A percentile compares a stretch with the other conserved stretches of the same genome.
These are phyloP conservation scores for Apostasia shenzhenica DNA, from an alignment of 106 monocot genomes.

Conservation along the genomic window DNA sequence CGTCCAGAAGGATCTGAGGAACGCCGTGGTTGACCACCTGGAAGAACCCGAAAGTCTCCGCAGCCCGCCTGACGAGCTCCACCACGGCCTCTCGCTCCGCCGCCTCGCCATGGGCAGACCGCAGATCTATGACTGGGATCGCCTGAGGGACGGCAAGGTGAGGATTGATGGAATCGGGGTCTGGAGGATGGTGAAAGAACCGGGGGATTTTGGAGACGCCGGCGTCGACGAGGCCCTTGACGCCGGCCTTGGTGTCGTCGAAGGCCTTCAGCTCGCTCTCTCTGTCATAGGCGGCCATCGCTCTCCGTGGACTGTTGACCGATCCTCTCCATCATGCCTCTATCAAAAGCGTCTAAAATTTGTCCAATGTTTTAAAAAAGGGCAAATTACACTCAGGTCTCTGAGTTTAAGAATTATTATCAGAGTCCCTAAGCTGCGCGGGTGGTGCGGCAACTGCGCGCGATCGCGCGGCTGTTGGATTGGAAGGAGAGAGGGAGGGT, in stretches of 20 bases:
- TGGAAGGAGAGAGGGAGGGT: no score
- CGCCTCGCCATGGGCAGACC: neutral
- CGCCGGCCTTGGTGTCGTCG: conserved; percentile 24
- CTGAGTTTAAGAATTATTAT: no score
- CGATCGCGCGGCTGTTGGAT: no score
- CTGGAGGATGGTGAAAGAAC: conserved; percentile 14
- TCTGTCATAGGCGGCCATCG: conserved; percentile 9
- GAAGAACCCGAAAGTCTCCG: conserved; percentile 22
- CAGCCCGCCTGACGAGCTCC: conserved; percentile 8
- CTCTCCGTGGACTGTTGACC: neutral
- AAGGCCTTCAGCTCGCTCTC: conserved; percentile 12
- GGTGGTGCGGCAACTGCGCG: no score
- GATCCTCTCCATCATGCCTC: no score
- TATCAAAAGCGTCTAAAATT: no score
- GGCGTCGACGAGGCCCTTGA: conserved; percentile 14
- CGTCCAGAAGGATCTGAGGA: conserved; percentile 7
- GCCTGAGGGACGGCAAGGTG: neutral
- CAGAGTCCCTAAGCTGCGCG: no score
- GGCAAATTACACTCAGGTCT: no score
- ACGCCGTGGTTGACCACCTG: conserved; percentile 28
- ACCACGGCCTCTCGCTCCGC: neutral
- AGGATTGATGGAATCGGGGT: neutral
- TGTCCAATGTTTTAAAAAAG: no score
- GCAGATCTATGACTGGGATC: conserved; percentile 23
- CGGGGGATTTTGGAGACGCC: conserved; percentile 15